phyloP scores from a whole-genome alignment of 495 filamentous ascomycete species.

The Ramalina intermedia region DNA sequence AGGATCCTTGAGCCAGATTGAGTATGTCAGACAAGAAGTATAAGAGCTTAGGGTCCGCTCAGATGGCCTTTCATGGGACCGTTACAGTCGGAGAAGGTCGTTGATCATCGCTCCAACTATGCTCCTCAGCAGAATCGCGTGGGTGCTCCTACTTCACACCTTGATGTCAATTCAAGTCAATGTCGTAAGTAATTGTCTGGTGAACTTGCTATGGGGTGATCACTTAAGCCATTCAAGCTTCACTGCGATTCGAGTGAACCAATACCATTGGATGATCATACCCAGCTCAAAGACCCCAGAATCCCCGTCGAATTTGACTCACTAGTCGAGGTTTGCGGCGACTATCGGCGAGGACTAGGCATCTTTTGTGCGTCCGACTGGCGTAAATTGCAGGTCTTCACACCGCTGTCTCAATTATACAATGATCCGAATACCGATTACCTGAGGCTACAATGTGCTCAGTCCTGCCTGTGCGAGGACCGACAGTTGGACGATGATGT shows the following conservation, averaged over 20 bases:
- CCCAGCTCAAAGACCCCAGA: not conserved
- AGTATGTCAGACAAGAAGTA: too few species aligned
- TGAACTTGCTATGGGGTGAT: too few species aligned
- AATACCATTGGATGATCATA: not conserved
- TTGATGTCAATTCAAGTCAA: too few species aligned
- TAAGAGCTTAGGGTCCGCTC: too few species aligned
- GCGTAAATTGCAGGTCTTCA: not conserved
- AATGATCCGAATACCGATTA: not conserved
- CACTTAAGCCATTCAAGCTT: not conserved
- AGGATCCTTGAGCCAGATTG: too few species aligned
- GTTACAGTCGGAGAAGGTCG: too few species aligned
- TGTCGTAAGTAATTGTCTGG: too few species aligned
- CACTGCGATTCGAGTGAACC: not conserved
- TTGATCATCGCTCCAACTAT: too few species aligned
- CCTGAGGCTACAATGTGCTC: not conserved
- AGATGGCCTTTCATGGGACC: too few species aligned
- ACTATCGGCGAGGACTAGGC: not conserved
- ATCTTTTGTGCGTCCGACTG: not conserved
- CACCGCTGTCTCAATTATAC: not conserved
- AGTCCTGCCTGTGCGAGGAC: not conserved
- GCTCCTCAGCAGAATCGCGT: too few species aligned
- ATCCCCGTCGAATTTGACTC: not conserved
- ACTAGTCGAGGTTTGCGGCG: not conserved
- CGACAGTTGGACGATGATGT: conserved; percentile 1
- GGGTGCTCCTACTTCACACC: too few species aligned